Base-by-base conservation (phyloP, 306 rosid species). In the Trifolium pratense region DNA sequence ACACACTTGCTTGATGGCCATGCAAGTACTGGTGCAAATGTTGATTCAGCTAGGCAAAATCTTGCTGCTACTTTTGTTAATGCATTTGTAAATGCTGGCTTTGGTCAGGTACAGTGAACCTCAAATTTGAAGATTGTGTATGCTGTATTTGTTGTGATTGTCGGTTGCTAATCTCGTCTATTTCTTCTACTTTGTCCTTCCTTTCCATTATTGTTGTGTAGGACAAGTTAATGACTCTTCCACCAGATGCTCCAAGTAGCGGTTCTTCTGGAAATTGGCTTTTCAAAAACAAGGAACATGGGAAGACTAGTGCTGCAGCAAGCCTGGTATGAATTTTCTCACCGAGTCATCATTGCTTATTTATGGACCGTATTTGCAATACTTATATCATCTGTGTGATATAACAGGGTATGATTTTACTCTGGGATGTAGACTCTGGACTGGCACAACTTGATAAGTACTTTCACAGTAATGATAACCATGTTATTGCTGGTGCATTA, bases 21-120 rank as follows among this genome's bases (percentile, higher is more conserved):
- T 66, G 97, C 97, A 77, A 95, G 97, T 85, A 91, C 97, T 43
- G 97, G 97, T 76, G 99, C 97, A 23, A 95, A 96, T 92, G 97
- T 95, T 75, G 99, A 95, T 77, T 95, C 99, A n/a, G 99, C 99
- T 34, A 87, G 97, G 76, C 97, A 95, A 85, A 95, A 95, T 81
- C 92, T 95, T 68, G 97, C 99, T 37, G 97, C 99, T 67, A 95
- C 99, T 49, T 95, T 92, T 79, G 99, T 95, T 34, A 95, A 95
- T 68, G 97, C 99, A 14, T 95, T 95, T 87, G 99, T 95, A 66
- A 95, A 95, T 89, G 99, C 99, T 72, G 99, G 99, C 29, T 95
- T 95, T 84, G 99, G 97, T 82, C 96, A 90, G 97, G 99, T 92
- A 81, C 37, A 40, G n/a, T 73, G 39, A 23, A 8, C 45, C 66